phyloP scores from a whole-genome alignment of 768 basidiomycete species.

The Tulasnella sp. region DNA sequence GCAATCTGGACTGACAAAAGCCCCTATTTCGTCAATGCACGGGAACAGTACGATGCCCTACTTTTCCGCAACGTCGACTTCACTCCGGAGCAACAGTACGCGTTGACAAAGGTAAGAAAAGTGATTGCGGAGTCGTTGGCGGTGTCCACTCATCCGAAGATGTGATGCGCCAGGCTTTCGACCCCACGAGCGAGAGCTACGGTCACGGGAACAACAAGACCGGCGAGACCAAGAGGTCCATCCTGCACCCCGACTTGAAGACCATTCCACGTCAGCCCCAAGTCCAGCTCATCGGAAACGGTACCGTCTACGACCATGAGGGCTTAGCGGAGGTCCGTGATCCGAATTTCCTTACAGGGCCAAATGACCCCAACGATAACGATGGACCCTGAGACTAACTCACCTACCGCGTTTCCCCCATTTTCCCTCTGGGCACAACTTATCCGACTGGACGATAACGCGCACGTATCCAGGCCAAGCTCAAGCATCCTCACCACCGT shows the following conservation, averaged over 20 bases:
- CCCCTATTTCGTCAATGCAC: too few relatives aligned
- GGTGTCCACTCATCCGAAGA: background rate
- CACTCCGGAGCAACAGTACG: conserved; percentile 82
- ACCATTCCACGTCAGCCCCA: conserved; percentile 87
- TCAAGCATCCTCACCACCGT: conserved; percentile 85
- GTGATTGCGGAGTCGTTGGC: background rate
- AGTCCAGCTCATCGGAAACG: conserved; percentile 92
- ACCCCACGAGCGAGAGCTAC: conserved; percentile 64
- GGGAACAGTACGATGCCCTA: conserved; percentile 64
- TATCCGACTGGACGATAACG: conserved; percentile 12
- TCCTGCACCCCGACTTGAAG: conserved; percentile 88
- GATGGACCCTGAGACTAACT: conserved; percentile 1
- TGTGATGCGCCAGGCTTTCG: conserved; percentile 64
- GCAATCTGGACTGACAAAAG: background rate
- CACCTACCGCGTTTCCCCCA: background rate
- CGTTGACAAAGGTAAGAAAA: conserved; percentile 71
- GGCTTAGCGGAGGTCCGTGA: conserved; percentile 61
- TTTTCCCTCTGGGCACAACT: background rate
- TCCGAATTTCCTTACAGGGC: background rate
- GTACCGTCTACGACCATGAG: conserved; percentile 76
- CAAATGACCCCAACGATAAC: conserved; percentile 2
- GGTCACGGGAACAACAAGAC: conserved; percentile 92
- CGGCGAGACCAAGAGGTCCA: conserved; percentile 69
- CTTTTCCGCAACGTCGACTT: conserved; percentile 72
- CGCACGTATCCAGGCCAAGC: conserved; percentile 51